phyloP scores from a whole-genome alignment of 2,329 filamentous ascomycete genomes.

The Colletotrichum horii region DNA sequence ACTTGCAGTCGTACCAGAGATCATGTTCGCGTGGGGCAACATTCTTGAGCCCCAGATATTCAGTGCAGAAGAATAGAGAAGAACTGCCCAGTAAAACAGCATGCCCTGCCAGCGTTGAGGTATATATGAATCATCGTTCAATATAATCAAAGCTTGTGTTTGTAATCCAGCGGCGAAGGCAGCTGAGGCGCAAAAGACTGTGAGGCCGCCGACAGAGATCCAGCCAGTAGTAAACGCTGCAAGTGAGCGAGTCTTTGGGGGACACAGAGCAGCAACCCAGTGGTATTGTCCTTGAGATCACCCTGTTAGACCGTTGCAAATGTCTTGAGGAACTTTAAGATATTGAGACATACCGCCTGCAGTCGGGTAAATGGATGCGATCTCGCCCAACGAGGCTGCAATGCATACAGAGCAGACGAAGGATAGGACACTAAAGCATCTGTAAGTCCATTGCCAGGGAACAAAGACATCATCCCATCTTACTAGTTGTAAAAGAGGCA shows the following conservation, averaged over 20 bases:
- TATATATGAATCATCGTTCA: conserved; percentile 44
- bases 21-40: conserved; percentile 39
- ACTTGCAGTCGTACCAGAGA: conserved; percentile 20
- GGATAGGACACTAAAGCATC: conserved; percentile 40
- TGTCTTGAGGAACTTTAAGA: not conserved
- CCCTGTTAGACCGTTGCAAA: rapidly evolving
- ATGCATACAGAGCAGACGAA: conserved; percentile 44
- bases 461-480: not conserved
- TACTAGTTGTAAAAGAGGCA: conserved; percentile 52
- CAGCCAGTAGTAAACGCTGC: conserved; percentile 47
- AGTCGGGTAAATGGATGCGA: conserved; percentile 41
- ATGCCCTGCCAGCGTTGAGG: conserved; percentile 49
- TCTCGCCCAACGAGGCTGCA: conserved; percentile 43
- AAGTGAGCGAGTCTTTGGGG: conserved; percentile 32
- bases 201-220: conserved; percentile 51
- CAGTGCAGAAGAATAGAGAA: conserved; percentile 39
- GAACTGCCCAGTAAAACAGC: conserved; percentile 50
- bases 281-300: conserved; percentile 44
- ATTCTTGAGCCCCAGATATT: conserved; percentile 46
- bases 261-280: conserved; percentile 46
- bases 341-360: conserved; percentile 29
- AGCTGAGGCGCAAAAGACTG: conserved; percentile 49
- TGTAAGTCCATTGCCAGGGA: not conserved
- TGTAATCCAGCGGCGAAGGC: conserved; percentile 50
- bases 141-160: conserved; percentile 44